These are phyloP conservation scores for Epichloe glyceriae DNA, from an alignment of 2,329 filamentous ascomycete species.

Conservation along the genomic window DNA sequence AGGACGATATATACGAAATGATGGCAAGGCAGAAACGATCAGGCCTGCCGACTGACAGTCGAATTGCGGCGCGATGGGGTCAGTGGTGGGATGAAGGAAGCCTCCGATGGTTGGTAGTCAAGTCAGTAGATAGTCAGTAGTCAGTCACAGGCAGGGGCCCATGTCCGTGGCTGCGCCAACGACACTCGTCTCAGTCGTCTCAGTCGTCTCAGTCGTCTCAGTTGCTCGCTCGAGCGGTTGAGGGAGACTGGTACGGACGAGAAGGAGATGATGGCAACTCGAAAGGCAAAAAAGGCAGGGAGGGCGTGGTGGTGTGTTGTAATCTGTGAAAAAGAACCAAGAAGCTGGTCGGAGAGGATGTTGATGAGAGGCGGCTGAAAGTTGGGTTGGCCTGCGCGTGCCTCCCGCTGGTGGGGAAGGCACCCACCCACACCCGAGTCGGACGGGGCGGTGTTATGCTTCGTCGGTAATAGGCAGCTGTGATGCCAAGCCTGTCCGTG, in stretches of 20 bases:
- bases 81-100: slow-evolving; percentile 8
- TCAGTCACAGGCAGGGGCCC: slow-evolving; percentile 16
- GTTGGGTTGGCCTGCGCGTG: neutral
- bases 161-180: too few species aligned
- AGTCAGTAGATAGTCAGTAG: slow-evolving; percentile 7
- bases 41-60: neutral
- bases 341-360: neutral
- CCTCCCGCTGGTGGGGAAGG: too few species aligned
- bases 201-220: too few species aligned
- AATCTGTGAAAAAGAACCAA: neutral
- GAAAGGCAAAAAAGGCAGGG: too few species aligned
- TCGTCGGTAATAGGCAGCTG: too few species aligned
- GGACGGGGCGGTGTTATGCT: neutral
- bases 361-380: slow-evolving; percentile 1
- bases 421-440: too few species aligned
- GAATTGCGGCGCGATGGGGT: slow-evolving; percentile 1
- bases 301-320: neutral
- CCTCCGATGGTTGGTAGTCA: neutral
- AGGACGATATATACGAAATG: neutral
- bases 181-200: too few species aligned
- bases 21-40: slow-evolving; percentile 2
- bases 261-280: neutral
- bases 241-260: slow-evolving; percentile 3
- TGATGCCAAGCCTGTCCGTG: too few species aligned
- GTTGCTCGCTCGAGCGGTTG: too few species aligned